These are phyloP conservation scores for Populus hybrid DNA, from an alignment of 441 rosid genomes.

Conservation along the genomic window DNA sequence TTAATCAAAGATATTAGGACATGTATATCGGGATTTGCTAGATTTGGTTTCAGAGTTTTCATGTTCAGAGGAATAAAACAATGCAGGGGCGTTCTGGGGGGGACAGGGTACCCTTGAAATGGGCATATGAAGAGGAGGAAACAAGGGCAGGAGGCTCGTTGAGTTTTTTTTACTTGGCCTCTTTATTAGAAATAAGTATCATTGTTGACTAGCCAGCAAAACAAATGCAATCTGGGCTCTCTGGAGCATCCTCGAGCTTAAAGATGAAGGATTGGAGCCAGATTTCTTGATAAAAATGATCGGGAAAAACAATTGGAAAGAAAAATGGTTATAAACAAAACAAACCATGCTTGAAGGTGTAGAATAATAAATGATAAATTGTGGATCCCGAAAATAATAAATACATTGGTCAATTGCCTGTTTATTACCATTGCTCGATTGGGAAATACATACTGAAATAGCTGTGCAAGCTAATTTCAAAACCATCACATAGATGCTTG, in stretches of 20 bases:
- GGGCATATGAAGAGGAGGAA: conserved; percentile 42
- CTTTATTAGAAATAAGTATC: neutral
- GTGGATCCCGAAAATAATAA: neutral
- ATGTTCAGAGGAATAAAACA: conserved; percentile 32
- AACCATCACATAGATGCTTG: neutral
- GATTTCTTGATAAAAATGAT: neutral
- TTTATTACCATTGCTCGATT: too few species aligned
- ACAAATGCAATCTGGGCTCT: neutral
- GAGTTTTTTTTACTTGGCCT: neutral
- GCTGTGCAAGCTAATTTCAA: neutral
- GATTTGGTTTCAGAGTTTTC: conserved; percentile 50
- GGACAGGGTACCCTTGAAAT: conserved; percentile 46
- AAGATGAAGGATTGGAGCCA: neutral
- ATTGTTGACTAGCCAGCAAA: neutral
- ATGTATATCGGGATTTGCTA: conserved; percentile 66
- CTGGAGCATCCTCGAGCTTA: neutral
- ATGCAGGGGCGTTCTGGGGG: conserved; percentile 32
- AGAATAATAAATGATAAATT: too few species aligned
- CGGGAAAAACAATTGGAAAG: neutral
- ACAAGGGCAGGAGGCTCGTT: conserved; percentile 15
- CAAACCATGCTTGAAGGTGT: neutral
- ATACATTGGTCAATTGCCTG: neutral
- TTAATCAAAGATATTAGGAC: conserved; percentile 22
- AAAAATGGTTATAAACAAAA: neutral
- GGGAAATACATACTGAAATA: too few species aligned